Percentiles rank a stretch among this genome's conserved stretches.
Evolutionary conservation across 2,329 filamentous ascomycete genomes (phyloP).

Genomic region (Colletotrichum agaves): DNA sequence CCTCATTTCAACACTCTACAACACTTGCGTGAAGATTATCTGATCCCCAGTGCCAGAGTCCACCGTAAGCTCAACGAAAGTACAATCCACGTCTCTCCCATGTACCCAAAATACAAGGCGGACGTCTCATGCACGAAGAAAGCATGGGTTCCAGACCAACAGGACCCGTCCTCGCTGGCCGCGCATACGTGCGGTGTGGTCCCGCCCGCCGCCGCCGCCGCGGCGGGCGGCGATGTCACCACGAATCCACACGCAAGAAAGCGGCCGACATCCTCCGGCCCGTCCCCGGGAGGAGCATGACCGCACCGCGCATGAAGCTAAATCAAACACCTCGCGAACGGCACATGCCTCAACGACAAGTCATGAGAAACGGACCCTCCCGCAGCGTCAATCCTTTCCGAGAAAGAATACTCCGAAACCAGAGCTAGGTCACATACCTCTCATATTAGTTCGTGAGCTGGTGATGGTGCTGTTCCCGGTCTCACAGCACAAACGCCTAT

Average conservation of each 20-base stretch:
- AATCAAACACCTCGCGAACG: background rate
- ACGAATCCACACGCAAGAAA: slow-evolving; percentile 4
- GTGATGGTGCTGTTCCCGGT: background rate
- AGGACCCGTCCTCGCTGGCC: background rate
- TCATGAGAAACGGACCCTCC: slow-evolving; percentile 28
- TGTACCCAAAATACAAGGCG: slow-evolving; percentile 2
- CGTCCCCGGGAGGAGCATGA: slow-evolving; percentile 28
- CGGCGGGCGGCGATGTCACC: slow-evolving; percentile 28
- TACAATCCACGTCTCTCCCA: slow-evolving; percentile 12
- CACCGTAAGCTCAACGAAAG: slow-evolving; percentile 4
- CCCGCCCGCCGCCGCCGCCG: slow-evolving; percentile 7
- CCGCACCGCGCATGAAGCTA: slow-evolving; percentile 24
- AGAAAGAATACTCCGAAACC: background rate
- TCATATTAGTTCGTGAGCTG: background rate
- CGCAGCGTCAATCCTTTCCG: slow-evolving; percentile 28
- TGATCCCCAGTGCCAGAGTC: background rate
- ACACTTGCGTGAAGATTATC: slow-evolving; percentile 1
- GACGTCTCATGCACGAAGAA: slow-evolving; percentile 5
- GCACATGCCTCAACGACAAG: slow-evolving; percentile 7
- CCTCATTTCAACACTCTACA: background rate
- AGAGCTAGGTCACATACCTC: background rate
- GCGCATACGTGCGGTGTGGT: background rate
- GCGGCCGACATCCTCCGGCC: slow-evolving; percentile 29
- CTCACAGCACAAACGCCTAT: background rate
- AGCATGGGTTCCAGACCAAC: slow-evolving; percentile 13